Evolutionary conservation across 306 rosid genomes (phyloP).

Genomic region (Glycine tomentella): DNA sequence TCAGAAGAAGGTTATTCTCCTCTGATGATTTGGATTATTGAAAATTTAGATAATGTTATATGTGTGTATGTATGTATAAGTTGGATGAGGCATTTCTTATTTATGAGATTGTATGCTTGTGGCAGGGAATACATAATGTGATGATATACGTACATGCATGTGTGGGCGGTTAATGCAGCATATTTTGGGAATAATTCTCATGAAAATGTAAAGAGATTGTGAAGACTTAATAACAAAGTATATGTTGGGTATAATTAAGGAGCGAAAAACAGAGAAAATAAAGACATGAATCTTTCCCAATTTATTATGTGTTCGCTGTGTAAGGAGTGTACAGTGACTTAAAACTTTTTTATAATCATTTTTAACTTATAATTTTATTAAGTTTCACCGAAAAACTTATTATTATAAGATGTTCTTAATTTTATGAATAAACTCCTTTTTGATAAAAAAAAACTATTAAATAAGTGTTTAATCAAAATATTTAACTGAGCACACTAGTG

Average conservation of each 20-base stretch:
- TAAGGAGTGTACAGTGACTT: not conserved
- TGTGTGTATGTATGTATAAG: not conserved
- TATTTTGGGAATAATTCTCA: not conserved
- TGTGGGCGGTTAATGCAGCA: not conserved
- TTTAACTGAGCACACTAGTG: not conserved
- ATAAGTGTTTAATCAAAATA: not conserved
- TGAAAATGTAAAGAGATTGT: not conserved
- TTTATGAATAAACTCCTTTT: not conserved
- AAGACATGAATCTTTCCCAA: conserved; percentile 1
- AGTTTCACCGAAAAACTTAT: not conserved
- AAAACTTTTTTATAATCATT: not conserved
- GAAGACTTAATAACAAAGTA: not conserved
- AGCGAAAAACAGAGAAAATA: not conserved
- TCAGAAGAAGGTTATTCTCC: conserved; percentile 25
- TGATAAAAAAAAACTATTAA: not conserved
- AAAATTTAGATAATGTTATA: not conserved
- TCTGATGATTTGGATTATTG: not conserved
- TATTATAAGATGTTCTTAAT: not conserved
- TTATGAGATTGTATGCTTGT: not conserved
- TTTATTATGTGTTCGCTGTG: not conserved
- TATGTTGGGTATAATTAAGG: not conserved
- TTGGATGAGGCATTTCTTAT: not conserved
- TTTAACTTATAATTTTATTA: not conserved
- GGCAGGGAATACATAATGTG: not conserved
- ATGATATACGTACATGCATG: not conserved